Conservation (phyloP, 768 basidiomycete genomes). For the Suillus paluster region DNA sequence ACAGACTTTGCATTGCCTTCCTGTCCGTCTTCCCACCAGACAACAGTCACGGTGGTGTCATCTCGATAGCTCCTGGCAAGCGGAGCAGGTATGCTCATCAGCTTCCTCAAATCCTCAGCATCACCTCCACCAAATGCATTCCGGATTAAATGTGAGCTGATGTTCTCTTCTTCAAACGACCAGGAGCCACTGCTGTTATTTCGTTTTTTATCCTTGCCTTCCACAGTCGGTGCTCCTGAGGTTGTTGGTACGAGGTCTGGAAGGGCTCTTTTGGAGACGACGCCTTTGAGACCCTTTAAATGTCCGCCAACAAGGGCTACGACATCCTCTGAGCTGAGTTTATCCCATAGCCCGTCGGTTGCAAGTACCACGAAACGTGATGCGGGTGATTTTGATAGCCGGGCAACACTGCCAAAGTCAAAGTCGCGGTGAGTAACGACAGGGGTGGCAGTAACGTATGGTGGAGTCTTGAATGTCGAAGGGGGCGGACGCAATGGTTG, state of each 20-base stretch:
- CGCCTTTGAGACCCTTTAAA: constrained; percentile 71
- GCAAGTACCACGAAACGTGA: constrained; percentile 84
- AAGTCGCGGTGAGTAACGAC: constrained; percentile 81
- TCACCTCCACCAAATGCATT: constrained; percentile 93
- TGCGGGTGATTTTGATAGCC: constrained; percentile 22
- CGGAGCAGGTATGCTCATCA: constrained; percentile 85
- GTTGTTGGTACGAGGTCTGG: constrained; percentile 57
- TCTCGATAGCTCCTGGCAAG: constrained; percentile 78
- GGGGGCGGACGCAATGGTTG: constrained; percentile 63
- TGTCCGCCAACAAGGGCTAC: constrained; percentile 87
- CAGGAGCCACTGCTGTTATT: constrained; percentile 54
- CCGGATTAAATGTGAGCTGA: constrained; percentile 82
- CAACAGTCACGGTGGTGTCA: constrained; percentile 83
- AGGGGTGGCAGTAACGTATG: constrained; percentile 88
- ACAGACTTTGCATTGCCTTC: constrained; percentile 43
- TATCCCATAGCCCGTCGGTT: constrained; percentile 85
- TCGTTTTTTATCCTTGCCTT: constrained; percentile 59
- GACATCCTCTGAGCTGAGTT: constrained; percentile 80
- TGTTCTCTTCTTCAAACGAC: constrained; percentile 80
- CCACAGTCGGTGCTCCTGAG: constrained; percentile 57
- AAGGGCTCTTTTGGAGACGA: constrained; percentile 61
- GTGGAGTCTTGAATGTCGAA: constrained; percentile 77
- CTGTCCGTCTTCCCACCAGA: constrained; percentile 82
- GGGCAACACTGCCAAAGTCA: constrained; percentile 44
- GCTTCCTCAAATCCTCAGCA: constrained; percentile 53